phyloP scores from a whole-genome alignment of 176 grass and related monocot genomes.

The Luzula sylvatica region DNA sequence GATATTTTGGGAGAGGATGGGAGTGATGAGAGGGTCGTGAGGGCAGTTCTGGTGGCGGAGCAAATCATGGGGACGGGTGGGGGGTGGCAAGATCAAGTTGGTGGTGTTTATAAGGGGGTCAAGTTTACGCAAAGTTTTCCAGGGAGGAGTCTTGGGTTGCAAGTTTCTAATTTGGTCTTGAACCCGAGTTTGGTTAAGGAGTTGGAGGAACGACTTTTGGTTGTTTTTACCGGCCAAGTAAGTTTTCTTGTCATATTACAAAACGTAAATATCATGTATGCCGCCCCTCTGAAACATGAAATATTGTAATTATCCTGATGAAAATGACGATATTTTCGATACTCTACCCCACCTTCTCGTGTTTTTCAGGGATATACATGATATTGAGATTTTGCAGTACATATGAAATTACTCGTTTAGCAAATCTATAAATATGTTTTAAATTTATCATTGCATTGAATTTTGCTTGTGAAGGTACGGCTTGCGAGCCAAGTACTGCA shows the following conservation, averaged over 20 bases:
- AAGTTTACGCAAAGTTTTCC: constrained; percentile 83
- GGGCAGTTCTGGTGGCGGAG: constrained; percentile 67
- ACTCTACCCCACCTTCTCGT: too few species aligned
- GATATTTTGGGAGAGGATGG: constrained; percentile 56
- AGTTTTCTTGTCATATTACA: constrained; percentile 20
- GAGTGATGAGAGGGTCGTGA: constrained; percentile 58
- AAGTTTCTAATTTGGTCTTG: constrained; percentile 39
- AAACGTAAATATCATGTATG: too few species aligned
- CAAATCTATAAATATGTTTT: not conserved
- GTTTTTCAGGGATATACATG: too few species aligned
- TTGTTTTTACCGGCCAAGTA: constrained; percentile 97
- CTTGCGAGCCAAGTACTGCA: constrained; percentile 74
- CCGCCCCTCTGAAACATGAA: not conserved
- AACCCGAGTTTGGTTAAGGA: constrained; percentile 38
- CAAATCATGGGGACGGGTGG: constrained; percentile 96
- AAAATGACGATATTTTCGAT: too few species aligned
- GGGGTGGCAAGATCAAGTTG: constrained; percentile 97
- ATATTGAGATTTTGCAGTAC: not conserved
- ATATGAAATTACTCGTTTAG: not conserved
- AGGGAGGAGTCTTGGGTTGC: constrained; percentile 55
- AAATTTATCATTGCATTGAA: constrained; percentile 4
- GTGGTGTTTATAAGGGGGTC: constrained; percentile 80
- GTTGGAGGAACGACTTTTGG: constrained; percentile 54
- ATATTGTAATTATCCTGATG: too few species aligned
- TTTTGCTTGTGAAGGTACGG: constrained; percentile 38